These are phyloP conservation scores for Plenodomus biglobosus DNA, from an alignment of 2,329 filamentous ascomycete species.

Conservation along the genomic window DNA sequence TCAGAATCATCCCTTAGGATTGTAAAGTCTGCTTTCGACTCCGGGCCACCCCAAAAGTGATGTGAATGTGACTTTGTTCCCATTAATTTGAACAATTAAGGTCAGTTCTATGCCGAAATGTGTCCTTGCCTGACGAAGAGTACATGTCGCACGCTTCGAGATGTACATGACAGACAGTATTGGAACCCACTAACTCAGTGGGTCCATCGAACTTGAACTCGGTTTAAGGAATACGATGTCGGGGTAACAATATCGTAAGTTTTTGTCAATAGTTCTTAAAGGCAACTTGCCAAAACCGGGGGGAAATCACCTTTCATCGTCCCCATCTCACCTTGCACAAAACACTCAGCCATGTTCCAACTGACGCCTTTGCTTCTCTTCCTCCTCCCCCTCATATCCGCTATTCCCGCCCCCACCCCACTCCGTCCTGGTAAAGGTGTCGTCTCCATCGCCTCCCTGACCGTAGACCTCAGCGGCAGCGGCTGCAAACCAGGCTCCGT, in stretches of 20 bases:
- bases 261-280: too few relatives aligned
- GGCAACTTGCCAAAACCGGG: too few relatives aligned
- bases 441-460: slow-evolving; percentile 13
- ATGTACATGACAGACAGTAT: neutral
- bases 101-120: neutral
- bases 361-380: neutral
- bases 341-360: too few relatives aligned
- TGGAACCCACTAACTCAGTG: neutral
- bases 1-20: neutral
- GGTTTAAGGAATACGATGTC: neutral
- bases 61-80: neutral
- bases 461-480: slow-evolving; percentile 28
- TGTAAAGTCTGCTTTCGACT: neutral
- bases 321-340: too few relatives aligned
- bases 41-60: neutral
- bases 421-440: slow-evolving; percentile 16
- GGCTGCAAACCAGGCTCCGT: slow-evolving; percentile 26
- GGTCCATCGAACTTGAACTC: neutral
- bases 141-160: neutral
- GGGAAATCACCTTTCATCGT: too few relatives aligned
- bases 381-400: neutral
- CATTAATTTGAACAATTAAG: neutral
- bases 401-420: slow-evolving; percentile 1
- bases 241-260: too few relatives aligned
- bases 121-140: neutral